phyloP scores from a whole-genome alignment of 768 basidiomycete genomes.

The Flagelloscypha sp. region DNA sequence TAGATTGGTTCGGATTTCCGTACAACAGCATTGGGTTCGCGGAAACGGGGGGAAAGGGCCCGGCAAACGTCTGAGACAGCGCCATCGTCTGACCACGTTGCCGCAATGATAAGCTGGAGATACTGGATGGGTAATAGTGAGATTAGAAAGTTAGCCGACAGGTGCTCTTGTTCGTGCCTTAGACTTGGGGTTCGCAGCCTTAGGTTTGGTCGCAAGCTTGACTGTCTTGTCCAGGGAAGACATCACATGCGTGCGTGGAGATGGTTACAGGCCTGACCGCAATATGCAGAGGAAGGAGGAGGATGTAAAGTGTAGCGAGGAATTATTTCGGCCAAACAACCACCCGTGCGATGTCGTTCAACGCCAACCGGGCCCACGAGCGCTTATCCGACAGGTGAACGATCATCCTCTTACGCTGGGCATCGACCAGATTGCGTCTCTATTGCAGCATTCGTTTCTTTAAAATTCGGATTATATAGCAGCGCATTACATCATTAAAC shows the following conservation, averaged over 20 bases:
- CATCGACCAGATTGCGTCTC: no score
- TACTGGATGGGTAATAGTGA: slow-evolving; percentile 46
- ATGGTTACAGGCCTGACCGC: slow-evolving; percentile 1
- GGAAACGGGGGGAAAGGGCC: slow-evolving; percentile 73
- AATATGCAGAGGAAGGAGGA: slow-evolving; percentile 3
- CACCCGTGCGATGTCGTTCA: no score
- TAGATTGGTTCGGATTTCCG: slow-evolving; percentile 17
- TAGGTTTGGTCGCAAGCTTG: slow-evolving; percentile 95
- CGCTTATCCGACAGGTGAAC: no score
- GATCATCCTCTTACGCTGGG: no score
- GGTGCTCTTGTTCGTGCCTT: slow-evolving; percentile 48
- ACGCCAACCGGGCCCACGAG: no score
- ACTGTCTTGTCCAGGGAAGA: slow-evolving; percentile 87
- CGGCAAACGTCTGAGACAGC: slow-evolving; percentile 89
- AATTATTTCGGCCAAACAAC: no score
- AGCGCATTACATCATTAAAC: no score
- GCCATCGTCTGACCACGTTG: slow-evolving; percentile 95
- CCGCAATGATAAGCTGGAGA: slow-evolving; percentile 91
- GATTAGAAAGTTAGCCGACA: slow-evolving; percentile 5
- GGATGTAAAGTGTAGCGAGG: no score
- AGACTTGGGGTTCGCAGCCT: slow-evolving; percentile 89
- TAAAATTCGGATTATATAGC: no score
- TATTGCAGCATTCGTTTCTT: no score
- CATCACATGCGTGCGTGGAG: slow-evolving; percentile 29
- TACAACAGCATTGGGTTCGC: slow-evolving; percentile 89